phyloP scores from a whole-genome alignment of 306 rosid genomes.

The Trifolium fragiferum region DNA sequence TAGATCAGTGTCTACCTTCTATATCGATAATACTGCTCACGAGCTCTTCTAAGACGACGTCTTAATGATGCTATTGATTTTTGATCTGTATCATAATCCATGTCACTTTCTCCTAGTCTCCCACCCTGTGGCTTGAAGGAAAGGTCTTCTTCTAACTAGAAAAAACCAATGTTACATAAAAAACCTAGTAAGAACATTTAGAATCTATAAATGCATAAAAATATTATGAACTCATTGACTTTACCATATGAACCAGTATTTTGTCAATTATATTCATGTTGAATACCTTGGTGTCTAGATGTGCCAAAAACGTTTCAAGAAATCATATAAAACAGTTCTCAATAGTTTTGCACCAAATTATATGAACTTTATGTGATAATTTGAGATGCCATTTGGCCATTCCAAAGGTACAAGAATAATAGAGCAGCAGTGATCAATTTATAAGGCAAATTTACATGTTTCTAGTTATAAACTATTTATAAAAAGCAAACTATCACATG shows the following conservation, averaged over 20 bases:
- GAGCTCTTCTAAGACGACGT: too few relatives aligned
- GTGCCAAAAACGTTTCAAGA: background rate
- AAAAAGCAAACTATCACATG: too few relatives aligned
- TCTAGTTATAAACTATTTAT: too few relatives aligned
- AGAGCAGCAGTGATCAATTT: too few relatives aligned
- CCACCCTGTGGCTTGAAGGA: constrained; percentile 99
- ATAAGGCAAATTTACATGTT: too few relatives aligned
- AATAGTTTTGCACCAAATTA: background rate
- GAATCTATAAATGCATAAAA: constrained; percentile 28
- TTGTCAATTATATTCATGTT: constrained; percentile 90
- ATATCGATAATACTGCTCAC: too few relatives aligned
- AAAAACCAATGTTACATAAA: constrained; percentile 30
- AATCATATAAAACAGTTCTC: constrained; percentile 9
- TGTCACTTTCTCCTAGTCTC: constrained; percentile 82
- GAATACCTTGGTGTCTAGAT: background rate
- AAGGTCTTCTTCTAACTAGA: constrained; percentile 85
- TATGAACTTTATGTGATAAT: constrained; percentile 3
- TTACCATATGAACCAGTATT: constrained; percentile 80
- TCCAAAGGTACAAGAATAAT: too few relatives aligned
- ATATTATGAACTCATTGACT: background rate
- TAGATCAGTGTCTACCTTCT: too few relatives aligned
- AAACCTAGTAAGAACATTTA: constrained; percentile 31
- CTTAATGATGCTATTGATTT: too few relatives aligned
- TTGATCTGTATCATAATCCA: too few relatives aligned
- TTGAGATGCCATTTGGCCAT: too few relatives aligned